Evolutionary conservation across 169 alveolate species (phyloP).

Genomic region (Hepatocystis sp.): DNA sequence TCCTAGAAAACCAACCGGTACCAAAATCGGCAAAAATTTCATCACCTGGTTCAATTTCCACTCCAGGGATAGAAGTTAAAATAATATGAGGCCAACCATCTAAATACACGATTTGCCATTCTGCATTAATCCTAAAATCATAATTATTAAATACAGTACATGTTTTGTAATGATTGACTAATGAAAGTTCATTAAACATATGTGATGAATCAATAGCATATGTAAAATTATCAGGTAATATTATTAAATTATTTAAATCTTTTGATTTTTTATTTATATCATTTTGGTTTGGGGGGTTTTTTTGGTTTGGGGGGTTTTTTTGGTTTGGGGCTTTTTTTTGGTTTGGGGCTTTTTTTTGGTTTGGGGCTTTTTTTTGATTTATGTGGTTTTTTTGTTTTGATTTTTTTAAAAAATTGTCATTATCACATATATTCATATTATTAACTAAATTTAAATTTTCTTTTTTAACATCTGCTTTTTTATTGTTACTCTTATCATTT

Average conservation of each 20-base stretch:
- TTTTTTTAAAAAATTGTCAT: too few species aligned
- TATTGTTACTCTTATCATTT: neutral
- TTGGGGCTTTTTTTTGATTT: neutral
- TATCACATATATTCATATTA: too few species aligned
- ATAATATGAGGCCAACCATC: constrained; percentile 93
- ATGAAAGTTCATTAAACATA: constrained; percentile 91
- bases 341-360: neutral
- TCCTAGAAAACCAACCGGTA: constrained; percentile 90
- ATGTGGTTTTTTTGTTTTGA: too few species aligned
- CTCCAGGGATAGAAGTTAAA: constrained; percentile 87
- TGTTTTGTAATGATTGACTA: constrained; percentile 92
- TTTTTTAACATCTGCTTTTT: neutral
- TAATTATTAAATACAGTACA: constrained; percentile 85
- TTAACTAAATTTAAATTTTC: too few species aligned
- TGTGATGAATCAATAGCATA: constrained; percentile 90
- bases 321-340: neutral
- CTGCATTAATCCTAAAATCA: constrained; percentile 88
- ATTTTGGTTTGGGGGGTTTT: neutral
- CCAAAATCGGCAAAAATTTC: constrained; percentile 94
- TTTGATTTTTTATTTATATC: constrained; percentile 22
- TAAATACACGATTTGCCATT: constrained; percentile 91
- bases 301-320: neutral
- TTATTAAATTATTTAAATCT: constrained; percentile 70
- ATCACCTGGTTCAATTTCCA: constrained; percentile 90
- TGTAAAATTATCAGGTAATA: constrained; percentile 89